Evolutionary conservation across 176 grass and related monocot species (phyloP).

Genomic region (Rhipidocladum racemiflorum): DNA sequence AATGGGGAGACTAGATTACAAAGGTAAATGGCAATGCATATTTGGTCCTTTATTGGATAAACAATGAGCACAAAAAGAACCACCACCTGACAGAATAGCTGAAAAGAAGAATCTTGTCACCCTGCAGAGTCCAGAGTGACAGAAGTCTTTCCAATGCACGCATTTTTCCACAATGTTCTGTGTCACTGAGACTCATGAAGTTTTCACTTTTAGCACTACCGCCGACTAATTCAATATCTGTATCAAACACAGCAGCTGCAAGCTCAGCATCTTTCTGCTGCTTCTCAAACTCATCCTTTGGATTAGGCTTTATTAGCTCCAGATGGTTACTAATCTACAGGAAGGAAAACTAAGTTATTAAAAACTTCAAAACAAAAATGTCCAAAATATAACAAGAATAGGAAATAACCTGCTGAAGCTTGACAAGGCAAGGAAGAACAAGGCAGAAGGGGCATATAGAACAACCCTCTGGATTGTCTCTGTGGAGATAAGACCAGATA

Average conservation of each 20-base stretch:
- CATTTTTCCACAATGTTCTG: conserved; percentile 97
- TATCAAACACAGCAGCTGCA: conserved; percentile 71
- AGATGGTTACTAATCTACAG: conserved; percentile 93
- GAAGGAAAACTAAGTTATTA: conserved; percentile 18
- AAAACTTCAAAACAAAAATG: conserved; percentile 18
- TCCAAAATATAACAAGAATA: conserved; percentile 19
- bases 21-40: conserved; percentile 7
- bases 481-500: conserved; percentile 96
- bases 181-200: conserved; percentile 92
- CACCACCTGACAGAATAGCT: conserved; percentile 93
- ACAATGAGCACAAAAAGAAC: conserved; percentile 7
- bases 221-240: conserved; percentile 75
- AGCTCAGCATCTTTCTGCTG: conserved; percentile 96
- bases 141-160: conserved; percentile 75
- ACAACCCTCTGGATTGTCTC: conserved; percentile 82
- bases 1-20: not conserved
- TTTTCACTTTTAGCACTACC: conserved; percentile 77
- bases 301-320: conserved; percentile 96
- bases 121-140: conserved; percentile 62
- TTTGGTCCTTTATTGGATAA: not conserved
- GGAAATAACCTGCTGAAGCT: conserved; percentile 85
- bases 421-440: conserved; percentile 93
- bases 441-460: conserved; percentile 89
- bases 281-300: conserved; percentile 83
- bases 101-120: conserved; percentile 96